phyloP scores from a whole-genome alignment of 305 asterid species.

The Caryopteris hybrid region DNA sequence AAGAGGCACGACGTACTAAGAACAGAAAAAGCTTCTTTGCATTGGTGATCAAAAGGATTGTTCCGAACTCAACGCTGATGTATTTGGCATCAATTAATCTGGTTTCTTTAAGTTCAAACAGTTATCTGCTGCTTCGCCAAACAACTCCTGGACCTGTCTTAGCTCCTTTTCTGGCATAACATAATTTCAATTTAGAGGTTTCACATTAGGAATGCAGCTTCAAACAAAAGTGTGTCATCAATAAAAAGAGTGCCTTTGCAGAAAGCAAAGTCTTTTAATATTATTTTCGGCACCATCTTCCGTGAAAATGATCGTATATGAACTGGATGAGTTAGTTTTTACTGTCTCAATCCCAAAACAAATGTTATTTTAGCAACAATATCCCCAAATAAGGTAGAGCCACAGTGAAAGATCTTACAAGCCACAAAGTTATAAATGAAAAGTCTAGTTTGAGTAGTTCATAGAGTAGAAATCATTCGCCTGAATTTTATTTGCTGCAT shows the following conservation, averaged over 20 bases:
- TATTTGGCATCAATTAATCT: slow-evolving; percentile 30
- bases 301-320: background rate
- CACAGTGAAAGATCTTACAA: background rate
- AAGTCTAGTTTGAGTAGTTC: background rate
- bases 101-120: slow-evolving; percentile 82
- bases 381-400: background rate
- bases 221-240: background rate
- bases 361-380: too few species aligned
- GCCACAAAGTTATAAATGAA: background rate
- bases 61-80: background rate
- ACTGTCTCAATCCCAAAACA: too few species aligned
- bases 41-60: background rate
- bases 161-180: slow-evolving; percentile 55
- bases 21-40: background rate
- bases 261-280: background rate
- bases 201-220: background rate
- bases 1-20: background rate
- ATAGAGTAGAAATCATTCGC: background rate
- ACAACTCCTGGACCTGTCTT: slow-evolving; percentile 80
- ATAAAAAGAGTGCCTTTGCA: background rate
- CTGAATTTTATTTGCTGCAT: background rate
- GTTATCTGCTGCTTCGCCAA: slow-evolving; percentile 69
- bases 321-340: background rate
- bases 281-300: background rate
- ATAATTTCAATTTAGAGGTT: background rate